These are phyloP conservation scores for Tulasnella sp. DNA, from an alignment of 768 basidiomycete genomes.

Conservation along the genomic window DNA sequence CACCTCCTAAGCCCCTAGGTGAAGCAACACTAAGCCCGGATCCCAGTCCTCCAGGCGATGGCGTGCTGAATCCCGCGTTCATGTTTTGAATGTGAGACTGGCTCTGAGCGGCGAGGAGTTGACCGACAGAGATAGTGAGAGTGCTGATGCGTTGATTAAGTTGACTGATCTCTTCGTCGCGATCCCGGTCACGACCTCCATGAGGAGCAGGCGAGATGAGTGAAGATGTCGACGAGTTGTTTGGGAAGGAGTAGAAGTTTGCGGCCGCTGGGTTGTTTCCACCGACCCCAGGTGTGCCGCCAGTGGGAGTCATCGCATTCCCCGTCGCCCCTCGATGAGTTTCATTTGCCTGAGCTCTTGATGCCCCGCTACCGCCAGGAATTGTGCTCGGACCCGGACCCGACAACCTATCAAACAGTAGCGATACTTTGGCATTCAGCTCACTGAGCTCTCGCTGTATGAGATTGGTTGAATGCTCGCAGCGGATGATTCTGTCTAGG, in stretches of 20 bases:
- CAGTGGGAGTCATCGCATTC: slow-evolving; percentile 6
- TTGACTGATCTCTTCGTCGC: slow-evolving; percentile 14
- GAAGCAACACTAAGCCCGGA: not conserved
- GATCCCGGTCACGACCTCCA: not conserved
- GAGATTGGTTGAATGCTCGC: slow-evolving; percentile 57
- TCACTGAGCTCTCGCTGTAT: slow-evolving; percentile 66
- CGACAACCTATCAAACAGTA: slow-evolving; percentile 46
- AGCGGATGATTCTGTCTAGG: slow-evolving; percentile 60
- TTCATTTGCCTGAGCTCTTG: not conserved
- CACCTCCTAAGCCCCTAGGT: slow-evolving; percentile 12
- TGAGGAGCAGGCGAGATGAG: slow-evolving; percentile 7
- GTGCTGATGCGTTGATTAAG: slow-evolving; percentile 55
- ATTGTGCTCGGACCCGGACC: slow-evolving; percentile 65
- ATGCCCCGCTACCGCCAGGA: slow-evolving; percentile 43
- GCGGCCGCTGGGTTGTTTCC: not conserved
- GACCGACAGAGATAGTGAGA: slow-evolving; percentile 74
- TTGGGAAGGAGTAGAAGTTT: slow-evolving; percentile 10
- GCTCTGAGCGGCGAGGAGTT: slow-evolving; percentile 70
- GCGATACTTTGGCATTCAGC: slow-evolving; percentile 64
- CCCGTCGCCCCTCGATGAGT: not conserved
- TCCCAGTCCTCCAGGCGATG: not conserved
- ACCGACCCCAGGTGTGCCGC: slow-evolving; percentile 4
- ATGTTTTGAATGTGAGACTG: slow-evolving; percentile 30
- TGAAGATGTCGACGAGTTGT: slow-evolving; percentile 9
- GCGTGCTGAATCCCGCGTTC: slow-evolving; percentile 29